Percentiles rank a stretch among this genome's conserved stretches.
Conservation (phyloP, 1,284 basidiomycete species). For the Cutaneotrichosporon cyanovorans region DNA sequence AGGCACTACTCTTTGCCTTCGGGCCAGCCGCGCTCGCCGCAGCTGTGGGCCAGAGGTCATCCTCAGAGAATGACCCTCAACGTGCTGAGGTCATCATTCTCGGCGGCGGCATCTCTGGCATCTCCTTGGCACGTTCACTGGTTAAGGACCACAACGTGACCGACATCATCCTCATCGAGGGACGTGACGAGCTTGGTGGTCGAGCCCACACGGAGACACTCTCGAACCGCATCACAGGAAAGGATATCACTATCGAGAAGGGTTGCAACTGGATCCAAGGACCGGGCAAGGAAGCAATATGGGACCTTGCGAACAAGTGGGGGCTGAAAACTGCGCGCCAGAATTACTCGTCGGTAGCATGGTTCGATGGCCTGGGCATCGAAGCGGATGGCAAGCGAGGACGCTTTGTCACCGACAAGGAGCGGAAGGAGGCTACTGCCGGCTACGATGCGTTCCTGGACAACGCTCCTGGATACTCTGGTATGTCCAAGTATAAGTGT, state of each 20-base stretch:
- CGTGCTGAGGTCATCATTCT: constrained; percentile 50
- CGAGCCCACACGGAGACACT: constrained; percentile 53
- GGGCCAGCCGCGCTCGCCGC: too few relatives aligned
- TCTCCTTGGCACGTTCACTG: constrained; percentile 59
- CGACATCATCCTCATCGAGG: constrained; percentile 59
- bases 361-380: constrained; percentile 12
- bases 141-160: constrained; percentile 52
- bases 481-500: constrained; percentile 6
- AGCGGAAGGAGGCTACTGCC: constrained; percentile 8
- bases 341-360: constrained; percentile 13
- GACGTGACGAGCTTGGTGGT: constrained; percentile 55
- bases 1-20: too few relatives aligned
- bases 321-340: constrained; percentile 47
- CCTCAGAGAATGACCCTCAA: too few relatives aligned
- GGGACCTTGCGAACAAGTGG: constrained; percentile 54
- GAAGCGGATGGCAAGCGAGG: constrained; percentile 9
- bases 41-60: too few relatives aligned
- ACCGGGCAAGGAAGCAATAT: constrained; percentile 44
- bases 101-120: constrained; percentile 60
- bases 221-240: constrained; percentile 22
- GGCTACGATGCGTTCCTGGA: constrained; percentile 14
- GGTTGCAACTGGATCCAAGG: constrained; percentile 69
- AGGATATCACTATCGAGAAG: constrained; percentile 51
- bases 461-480: constrained; percentile 13
- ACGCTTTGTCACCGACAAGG: constrained; percentile 8